Percentiles rank a stretch among this genome's conserved stretches.
Evolutionary conservation across 139 green algal genomes (phyloP).

Genomic region (Pseudopediastrum boryanum): DNA sequence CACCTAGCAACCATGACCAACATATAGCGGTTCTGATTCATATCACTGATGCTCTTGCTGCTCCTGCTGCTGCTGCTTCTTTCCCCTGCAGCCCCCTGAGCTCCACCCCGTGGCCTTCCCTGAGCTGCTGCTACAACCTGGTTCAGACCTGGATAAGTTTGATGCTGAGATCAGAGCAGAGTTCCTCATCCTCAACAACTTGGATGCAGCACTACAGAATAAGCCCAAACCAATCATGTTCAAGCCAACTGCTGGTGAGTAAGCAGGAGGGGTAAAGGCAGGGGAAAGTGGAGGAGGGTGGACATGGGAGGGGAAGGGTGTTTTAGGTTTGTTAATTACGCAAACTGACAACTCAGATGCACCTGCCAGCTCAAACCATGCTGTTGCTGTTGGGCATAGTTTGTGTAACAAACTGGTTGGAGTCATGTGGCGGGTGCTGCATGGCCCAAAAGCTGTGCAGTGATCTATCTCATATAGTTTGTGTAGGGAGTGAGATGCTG

Average conservation of each 20-base stretch:
- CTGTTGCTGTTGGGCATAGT: no score
- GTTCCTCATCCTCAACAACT: conserved; percentile 54
- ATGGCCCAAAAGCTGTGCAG: no score
- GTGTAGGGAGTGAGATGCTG: no score
- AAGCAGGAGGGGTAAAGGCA: neutral
- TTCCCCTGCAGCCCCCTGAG: conserved; percentile 41
- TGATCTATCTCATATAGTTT: no score
- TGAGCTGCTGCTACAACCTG: conserved; percentile 40
- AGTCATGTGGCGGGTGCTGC: no score
- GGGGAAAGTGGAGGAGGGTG: neutral
- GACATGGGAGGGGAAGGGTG: neutral
- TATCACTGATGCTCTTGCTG: neutral
- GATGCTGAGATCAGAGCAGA: conserved; percentile 7
- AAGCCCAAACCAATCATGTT: conserved; percentile 55
- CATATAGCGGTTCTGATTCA: neutral
- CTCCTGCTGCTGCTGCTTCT: neutral
- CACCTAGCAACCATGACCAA: neutral
- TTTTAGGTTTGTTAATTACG: no score
- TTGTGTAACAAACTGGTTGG: no score
- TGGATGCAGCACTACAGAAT: conserved; percentile 54
- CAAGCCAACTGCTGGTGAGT: conserved; percentile 46
- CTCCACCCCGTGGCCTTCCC: conserved; percentile 43
- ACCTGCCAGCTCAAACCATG: no score
- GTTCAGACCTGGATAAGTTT: neutral
- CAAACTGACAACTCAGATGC: no score